phyloP scores from a whole-genome alignment of 257 asterid species.

The Lycium ferocissimum region DNA sequence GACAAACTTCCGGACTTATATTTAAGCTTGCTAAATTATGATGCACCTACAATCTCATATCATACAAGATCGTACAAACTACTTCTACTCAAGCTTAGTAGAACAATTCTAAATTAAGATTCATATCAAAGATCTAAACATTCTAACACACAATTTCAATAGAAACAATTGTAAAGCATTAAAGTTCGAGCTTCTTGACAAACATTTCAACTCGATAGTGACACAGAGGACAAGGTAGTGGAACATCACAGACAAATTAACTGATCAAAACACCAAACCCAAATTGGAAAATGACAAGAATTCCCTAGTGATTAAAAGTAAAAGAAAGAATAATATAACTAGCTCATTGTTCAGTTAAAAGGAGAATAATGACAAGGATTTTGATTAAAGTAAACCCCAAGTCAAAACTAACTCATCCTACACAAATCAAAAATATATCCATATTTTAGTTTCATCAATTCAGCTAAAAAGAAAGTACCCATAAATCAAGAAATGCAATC shows the following conservation, averaged over 20 bases:
- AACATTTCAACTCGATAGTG: slow-evolving; percentile 4
- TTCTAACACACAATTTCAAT: neutral
- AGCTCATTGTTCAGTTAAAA: neutral
- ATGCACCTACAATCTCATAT: neutral
- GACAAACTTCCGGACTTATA: slow-evolving; percentile 17
- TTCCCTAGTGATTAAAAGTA: neutral
- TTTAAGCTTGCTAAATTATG: neutral
- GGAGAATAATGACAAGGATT: slow-evolving; percentile 11
- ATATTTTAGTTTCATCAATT: no score
- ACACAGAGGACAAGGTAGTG: neutral
- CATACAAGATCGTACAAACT: neutral
- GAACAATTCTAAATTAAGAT: slow-evolving; percentile 17
- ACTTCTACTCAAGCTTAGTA: neutral
- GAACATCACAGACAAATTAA: neutral
- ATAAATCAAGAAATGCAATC: no score
- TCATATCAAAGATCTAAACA: neutral
- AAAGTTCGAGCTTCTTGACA: slow-evolving; percentile 19
- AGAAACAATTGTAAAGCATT: neutral
- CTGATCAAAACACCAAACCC: slow-evolving; percentile 6
- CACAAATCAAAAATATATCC: no score
- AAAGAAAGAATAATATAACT: neutral
- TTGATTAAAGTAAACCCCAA: slow-evolving; percentile 34
- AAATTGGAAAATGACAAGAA: neutral
- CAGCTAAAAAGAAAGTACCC: no score
- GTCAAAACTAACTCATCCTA: slow-evolving; percentile 36